These are phyloP conservation scores for Xerocomus nothofagi DNA, from an alignment of 1,284 basidiomycete genomes.

Conservation along the genomic window DNA sequence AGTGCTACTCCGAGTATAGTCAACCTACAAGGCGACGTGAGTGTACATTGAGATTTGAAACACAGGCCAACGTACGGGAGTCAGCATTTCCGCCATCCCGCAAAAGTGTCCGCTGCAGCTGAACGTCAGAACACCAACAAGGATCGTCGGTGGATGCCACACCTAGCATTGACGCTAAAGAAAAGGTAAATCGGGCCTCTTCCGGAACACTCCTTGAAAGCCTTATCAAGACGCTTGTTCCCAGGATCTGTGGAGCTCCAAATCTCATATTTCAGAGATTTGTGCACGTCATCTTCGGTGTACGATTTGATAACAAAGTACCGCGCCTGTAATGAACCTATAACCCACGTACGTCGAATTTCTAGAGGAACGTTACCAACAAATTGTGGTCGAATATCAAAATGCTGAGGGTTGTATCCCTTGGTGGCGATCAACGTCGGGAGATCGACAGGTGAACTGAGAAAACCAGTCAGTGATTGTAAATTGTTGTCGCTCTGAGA, in stretches of 20 bases:
- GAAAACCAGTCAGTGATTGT: constrained; percentile 44
- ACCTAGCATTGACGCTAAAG: constrained; percentile 94
- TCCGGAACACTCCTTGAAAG: constrained; percentile 86
- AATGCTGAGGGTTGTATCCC: constrained; percentile 87
- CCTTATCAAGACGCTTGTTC: constrained; percentile 93
- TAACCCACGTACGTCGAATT: background rate
- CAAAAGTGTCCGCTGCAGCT: constrained; percentile 86
- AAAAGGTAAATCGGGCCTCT: constrained; percentile 93
- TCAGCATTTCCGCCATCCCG: constrained; percentile 95
- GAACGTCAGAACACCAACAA: constrained; percentile 5
- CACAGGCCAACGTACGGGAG: constrained; percentile 53
- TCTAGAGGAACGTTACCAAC: constrained; percentile 44
- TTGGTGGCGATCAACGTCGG: constrained; percentile 82
- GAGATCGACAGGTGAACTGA: constrained; percentile 76
- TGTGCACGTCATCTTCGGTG: constrained; percentile 97
- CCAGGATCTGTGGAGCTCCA: constrained; percentile 96
- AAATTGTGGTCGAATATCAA: constrained; percentile 78
- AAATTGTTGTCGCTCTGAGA: constrained; percentile 33
- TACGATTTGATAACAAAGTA: constrained; percentile 98
- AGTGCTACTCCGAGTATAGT: constrained; percentile 83
- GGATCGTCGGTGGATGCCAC: constrained; percentile 1
- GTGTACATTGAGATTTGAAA: background rate
- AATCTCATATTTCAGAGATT: constrained; percentile 94
- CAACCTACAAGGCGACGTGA: constrained; percentile 48
- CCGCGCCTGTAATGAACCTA: constrained; percentile 57